Evolutionary conservation across 139 green algal genomes (phyloP).

Genomic region (Auxenochlorella protothecoides): DNA sequence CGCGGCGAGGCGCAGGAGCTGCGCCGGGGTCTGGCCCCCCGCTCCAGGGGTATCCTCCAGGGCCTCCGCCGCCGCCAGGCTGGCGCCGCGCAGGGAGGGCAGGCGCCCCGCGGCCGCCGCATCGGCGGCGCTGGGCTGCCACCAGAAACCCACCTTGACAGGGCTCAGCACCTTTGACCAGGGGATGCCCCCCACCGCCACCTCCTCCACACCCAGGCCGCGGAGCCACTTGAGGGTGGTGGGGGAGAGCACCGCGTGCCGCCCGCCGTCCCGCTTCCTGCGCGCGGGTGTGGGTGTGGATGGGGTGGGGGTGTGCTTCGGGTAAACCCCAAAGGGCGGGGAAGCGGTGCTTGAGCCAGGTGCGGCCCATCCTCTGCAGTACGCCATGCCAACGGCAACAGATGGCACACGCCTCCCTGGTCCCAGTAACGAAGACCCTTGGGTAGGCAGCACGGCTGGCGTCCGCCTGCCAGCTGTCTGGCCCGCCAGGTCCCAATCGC

Average conservation of each 20-base stretch:
- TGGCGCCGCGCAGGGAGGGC: conserved; percentile 1
- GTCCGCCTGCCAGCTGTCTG: no score
- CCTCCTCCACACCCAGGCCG: conserved; percentile 32
- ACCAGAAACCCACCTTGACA: conserved; percentile 59
- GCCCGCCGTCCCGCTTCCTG: conserved; percentile 11
- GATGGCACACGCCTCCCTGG: no score
- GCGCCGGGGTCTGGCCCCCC: conserved; percentile 8
- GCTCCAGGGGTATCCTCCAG: conserved; percentile 1
- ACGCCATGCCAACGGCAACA: no score
- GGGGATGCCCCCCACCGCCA: conserved; percentile 47
- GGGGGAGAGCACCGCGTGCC: conserved; percentile 23
- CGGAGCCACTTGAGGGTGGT: conserved; percentile 43
- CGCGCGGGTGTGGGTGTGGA: neutral
- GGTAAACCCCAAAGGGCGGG: neutral
- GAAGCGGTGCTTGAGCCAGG: no score
- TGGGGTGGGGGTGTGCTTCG: neutral
- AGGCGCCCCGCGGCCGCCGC: conserved; percentile 8
- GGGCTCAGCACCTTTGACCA: conserved; percentile 54
- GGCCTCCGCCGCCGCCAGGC: neutral
- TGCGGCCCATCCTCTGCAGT: no score
- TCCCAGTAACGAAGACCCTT: no score
- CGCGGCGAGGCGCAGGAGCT: conserved; percentile 54
- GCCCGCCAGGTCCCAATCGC: no score
- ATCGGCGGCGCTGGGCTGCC: conserved; percentile 39
- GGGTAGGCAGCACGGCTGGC: no score